Base-by-base conservation (phyloP, 202 grass and related monocot species). In the Miscanthus sacchariflorus region DNA sequence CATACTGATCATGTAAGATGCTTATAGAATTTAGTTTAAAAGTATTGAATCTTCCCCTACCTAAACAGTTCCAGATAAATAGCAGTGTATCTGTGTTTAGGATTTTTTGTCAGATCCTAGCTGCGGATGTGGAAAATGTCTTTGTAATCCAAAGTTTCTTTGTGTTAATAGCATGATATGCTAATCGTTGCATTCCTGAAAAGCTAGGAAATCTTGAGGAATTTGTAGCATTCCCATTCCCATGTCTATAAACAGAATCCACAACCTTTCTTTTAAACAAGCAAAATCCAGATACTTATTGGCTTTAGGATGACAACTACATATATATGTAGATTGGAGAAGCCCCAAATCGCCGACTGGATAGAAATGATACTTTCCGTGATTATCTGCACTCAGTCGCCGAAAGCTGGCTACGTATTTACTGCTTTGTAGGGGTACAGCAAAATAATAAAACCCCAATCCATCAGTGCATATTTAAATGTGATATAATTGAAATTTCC, bases 241-340 rank as follows among this genome's bases (percentile, higher is more conserved):
- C 63, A 68, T 68, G 63, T 54, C 27, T 86, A 44, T 10, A 23
- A 82, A 88, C 59, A 30, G 21, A 88, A 65, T 3, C 46, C 7
- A 30, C 12, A 70, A 49, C 1, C 65, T 33, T 68, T 25, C 5
- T 25, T 64, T 25, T 64, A 43, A 72, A 24, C n/a, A 48, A 84
- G 84, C 52, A 28, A 33, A 89, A 46, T 2, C 30, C 30, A 40
- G 10, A 67, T 23, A 40, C 9, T 79, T 54, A 38, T 12, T 72
- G 65, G 17, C 30, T 10, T 23, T 48, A 38, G n/a, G 43, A n/a
- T 27, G 58, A 24, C 4, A 33, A 36, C 67, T 36, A 85, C 80
- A 30, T 30, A 81, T 58, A 81, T 43, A n/a, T 12, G 42, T 33
- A 71, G 15, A 76, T 15, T 17, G 14, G 3, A 13, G 11, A 79